Percentiles rank a stretch among this genome's conserved stretches.
phyloP scores from a whole-genome alignment of 306 rosid species.

The Amphicarpaea edgeworthii region DNA sequence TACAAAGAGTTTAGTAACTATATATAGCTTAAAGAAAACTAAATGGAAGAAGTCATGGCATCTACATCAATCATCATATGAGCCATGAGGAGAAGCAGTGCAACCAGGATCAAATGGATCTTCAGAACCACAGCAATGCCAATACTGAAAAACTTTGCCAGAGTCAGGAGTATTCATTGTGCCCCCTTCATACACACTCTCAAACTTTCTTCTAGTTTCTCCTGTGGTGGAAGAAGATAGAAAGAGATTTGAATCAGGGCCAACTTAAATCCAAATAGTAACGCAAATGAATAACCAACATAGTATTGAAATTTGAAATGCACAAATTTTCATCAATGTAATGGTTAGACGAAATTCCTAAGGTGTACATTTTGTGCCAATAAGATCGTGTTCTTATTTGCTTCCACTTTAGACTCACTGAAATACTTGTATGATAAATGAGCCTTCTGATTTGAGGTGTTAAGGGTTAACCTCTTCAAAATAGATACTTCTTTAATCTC shows the following conservation, averaged over 20 bases:
- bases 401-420: constrained; percentile 6
- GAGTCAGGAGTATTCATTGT: constrained; percentile 84
- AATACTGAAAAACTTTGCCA: constrained; percentile 86
- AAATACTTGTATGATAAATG: constrained; percentile 27
- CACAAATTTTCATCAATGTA: constrained; percentile 25
- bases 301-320: constrained; percentile 31
- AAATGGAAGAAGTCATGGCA: constrained; percentile 27
- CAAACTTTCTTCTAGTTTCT: constrained; percentile 96
- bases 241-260: constrained; percentile 41
- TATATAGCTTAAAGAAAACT: constrained; percentile 28
- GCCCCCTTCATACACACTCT: constrained; percentile 88
- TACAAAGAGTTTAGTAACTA: constrained; percentile 19
- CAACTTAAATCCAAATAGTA: constrained; percentile 19
- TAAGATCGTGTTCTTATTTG: constrained; percentile 11
- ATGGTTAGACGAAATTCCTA: constrained; percentile 29
- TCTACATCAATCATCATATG: constrained; percentile 72
- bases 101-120: constrained; percentile 91
- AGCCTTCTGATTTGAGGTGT: constrained; percentile 41
- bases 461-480: constrained; percentile 29
- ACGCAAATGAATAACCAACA: constrained; percentile 31
- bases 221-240: constrained; percentile 54
- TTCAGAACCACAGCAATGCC: constrained; percentile 98
- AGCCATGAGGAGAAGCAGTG: constrained; percentile 76
- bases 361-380: neutral
- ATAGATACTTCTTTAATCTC: constrained; percentile 34